Conservation (phyloP, 225 moss, liverwort and hornwort genomes). For the Asterella californica region DNA sequence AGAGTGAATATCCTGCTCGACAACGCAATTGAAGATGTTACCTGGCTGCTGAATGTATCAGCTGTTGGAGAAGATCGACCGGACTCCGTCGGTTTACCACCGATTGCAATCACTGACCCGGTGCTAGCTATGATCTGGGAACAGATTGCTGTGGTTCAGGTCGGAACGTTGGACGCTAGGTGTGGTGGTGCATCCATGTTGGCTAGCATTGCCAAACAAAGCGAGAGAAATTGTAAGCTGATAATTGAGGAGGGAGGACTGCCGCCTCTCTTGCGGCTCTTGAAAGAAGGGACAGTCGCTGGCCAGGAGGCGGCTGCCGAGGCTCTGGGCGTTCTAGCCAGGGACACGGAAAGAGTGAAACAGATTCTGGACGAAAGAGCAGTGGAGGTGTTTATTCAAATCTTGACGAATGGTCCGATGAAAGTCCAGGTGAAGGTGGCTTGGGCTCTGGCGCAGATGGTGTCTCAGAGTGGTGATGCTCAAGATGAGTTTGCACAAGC, state of each 20-base stretch:
- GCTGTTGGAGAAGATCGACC: slow-evolving; percentile 74
- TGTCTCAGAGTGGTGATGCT: slow-evolving; percentile 52
- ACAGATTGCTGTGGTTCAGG: slow-evolving; percentile 75
- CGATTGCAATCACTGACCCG: slow-evolving; percentile 74
- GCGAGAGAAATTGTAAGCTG: slow-evolving; percentile 81
- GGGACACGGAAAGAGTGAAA: slow-evolving; percentile 60
- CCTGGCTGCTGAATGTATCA: slow-evolving; percentile 84
- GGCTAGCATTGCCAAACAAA: slow-evolving; percentile 52
- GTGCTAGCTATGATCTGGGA: slow-evolving; percentile 77
- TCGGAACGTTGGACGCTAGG: slow-evolving; percentile 64
- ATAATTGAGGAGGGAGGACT: slow-evolving; percentile 87
- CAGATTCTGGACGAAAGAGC: slow-evolving; percentile 66
- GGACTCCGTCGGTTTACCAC: slow-evolving; percentile 67
- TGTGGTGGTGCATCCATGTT: slow-evolving; percentile 55
- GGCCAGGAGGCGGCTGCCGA: slow-evolving; percentile 78
- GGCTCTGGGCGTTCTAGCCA: slow-evolving; percentile 61
- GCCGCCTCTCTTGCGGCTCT: slow-evolving; percentile 61
- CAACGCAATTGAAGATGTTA: slow-evolving; percentile 74
- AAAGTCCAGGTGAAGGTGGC: slow-evolving; percentile 86
- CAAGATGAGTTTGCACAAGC: slow-evolving; percentile 71
- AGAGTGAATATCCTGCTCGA: slow-evolving; percentile 58
- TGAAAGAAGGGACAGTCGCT: slow-evolving; percentile 61
- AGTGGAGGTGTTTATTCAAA: slow-evolving; percentile 57
- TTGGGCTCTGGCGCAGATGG: slow-evolving; percentile 65
- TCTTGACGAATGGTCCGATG: slow-evolving; percentile 70